phyloP scores from a whole-genome alignment of 345 rosid species.

The Trapa incisa region DNA sequence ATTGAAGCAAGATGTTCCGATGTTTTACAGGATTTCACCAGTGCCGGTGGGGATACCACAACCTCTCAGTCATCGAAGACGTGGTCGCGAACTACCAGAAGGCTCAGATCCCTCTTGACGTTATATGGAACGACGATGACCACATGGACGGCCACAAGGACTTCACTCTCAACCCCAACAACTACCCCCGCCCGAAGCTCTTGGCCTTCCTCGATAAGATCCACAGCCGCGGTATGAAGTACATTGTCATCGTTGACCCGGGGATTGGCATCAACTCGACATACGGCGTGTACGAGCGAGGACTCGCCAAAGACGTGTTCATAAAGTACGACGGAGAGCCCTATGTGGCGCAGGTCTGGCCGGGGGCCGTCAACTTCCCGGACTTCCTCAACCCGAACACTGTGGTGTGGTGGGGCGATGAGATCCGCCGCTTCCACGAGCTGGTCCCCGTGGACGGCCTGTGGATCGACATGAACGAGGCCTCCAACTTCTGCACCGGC shows the following conservation, averaged over 20 bases:
- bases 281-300: slow-evolving; percentile 77
- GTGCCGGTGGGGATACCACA: slow-evolving; percentile 97
- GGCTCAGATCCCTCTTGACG: slow-evolving; percentile 85
- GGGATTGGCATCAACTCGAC: slow-evolving; percentile 66
- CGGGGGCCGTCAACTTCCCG: slow-evolving; percentile 89
- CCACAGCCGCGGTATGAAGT: slow-evolving; percentile 83
- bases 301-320: slow-evolving; percentile 66
- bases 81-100: slow-evolving; percentile 77
- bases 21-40: slow-evolving; percentile 75
- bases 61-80: slow-evolving; percentile 85
- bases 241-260: slow-evolving; percentile 68
- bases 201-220: slow-evolving; percentile 71
- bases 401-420: slow-evolving; percentile 88
- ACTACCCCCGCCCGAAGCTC: slow-evolving; percentile 70
- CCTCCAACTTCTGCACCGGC: slow-evolving; percentile 79
- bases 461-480: slow-evolving; percentile 99
- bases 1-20: not conserved
- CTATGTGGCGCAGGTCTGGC: slow-evolving; percentile 95
- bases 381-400: slow-evolving; percentile 95
- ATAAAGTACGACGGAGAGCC: slow-evolving; percentile 83
- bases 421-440: slow-evolving; percentile 73
- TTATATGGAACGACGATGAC: slow-evolving; percentile 95
- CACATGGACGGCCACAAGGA: slow-evolving; percentile 96
- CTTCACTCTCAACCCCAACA: slow-evolving; percentile 59
- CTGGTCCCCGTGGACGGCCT: slow-evolving; percentile 84